Base-by-base conservation (phyloP, 2,329 filamentous ascomycete genomes). In the Ceratocystis albifundus region DNA sequence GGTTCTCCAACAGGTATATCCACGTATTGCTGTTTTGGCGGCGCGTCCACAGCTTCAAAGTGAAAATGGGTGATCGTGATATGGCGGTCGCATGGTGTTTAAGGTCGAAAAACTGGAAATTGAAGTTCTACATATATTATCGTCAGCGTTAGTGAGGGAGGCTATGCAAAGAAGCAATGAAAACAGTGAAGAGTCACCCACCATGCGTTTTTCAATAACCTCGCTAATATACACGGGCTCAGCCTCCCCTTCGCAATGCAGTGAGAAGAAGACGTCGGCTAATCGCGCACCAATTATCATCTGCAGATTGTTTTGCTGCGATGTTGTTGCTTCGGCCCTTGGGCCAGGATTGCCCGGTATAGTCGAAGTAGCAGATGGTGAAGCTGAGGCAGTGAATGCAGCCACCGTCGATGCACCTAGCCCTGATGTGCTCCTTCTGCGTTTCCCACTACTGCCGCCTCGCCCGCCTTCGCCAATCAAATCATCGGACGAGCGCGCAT, bases 161-260 rank as follows among this genome's bases (percentile, higher is more conserved):
- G 4, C 4, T 32, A 10, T 12, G 12, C 32, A 25, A 45, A 12
- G 41, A 46, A 15, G 17, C 1, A 45, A n/a, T 8, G 28, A 8
- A 30, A 44, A 50, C 17, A 61, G n/a, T 20, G 45, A 5, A 36
- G 30, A 17, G 17, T 28, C 48, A 66, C 70, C 59, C 75, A 83
- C 81, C 76, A 90, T 91, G n/a, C 89, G 86, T 72, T 85, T 85
- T 70, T 88, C 83, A 32, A 86, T 83, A 25, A 88, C 80, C 76
- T 97, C 93, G 72, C 91, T 96, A 71, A 96, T 84, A 74, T 96
- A 96, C n/a, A 96, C 77, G 0, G 93, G 91, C 17, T 90, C 86
- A 61, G 80, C 76, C 64, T 84, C 76, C 2, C 77, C 82, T 0
- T 83, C 78, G 20, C 55, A 53, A 74, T 96, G 92, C 64, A 96